These are phyloP conservation scores for Capsella bursapastoris DNA, from an alignment of 345 rosid genomes.

Conservation along the genomic window DNA sequence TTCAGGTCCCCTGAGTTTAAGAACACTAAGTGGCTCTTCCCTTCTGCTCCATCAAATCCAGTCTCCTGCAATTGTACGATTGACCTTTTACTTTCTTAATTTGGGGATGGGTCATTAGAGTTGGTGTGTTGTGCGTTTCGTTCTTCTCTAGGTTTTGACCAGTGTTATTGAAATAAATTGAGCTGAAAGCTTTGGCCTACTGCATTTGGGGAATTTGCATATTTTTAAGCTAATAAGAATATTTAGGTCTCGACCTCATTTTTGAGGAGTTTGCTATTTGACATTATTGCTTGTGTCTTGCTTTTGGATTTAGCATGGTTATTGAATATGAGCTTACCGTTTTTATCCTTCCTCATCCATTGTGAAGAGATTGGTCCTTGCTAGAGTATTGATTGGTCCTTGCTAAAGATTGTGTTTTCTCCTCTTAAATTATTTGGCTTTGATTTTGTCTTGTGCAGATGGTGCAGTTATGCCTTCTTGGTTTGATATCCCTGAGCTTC, in stretches of 20 bases:
- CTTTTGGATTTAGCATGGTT: not conserved
- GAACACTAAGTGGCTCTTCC: slow-evolving; percentile 78
- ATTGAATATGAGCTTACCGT: not conserved
- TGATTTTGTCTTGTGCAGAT: slow-evolving; percentile 51
- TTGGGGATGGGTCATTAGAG: not conserved
- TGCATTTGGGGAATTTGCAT: not conserved
- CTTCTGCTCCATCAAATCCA: slow-evolving; percentile 72
- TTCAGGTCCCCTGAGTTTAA: slow-evolving; percentile 66
- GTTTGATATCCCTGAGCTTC: slow-evolving; percentile 92
- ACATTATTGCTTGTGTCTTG: not conserved
- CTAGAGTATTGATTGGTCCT: not conserved
- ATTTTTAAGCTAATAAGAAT: not conserved
- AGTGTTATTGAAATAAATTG: not conserved
- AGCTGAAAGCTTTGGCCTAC: not conserved
- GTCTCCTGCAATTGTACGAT: slow-evolving; percentile 68
- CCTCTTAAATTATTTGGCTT: not conserved
- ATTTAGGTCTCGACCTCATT: not conserved
- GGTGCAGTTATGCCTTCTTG: slow-evolving; percentile 93
- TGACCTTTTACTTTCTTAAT: not conserved
- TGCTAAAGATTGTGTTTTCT: slow-evolving; percentile 19
- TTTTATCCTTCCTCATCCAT: not conserved
- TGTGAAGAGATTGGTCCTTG: not conserved
- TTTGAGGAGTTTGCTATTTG: not conserved
- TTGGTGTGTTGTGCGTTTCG: not conserved
- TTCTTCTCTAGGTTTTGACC: not conserved